Evolutionary conservation across 495 filamentous ascomycete genomes (phyloP).

Genomic region (Lepidopterella palustris): DNA sequence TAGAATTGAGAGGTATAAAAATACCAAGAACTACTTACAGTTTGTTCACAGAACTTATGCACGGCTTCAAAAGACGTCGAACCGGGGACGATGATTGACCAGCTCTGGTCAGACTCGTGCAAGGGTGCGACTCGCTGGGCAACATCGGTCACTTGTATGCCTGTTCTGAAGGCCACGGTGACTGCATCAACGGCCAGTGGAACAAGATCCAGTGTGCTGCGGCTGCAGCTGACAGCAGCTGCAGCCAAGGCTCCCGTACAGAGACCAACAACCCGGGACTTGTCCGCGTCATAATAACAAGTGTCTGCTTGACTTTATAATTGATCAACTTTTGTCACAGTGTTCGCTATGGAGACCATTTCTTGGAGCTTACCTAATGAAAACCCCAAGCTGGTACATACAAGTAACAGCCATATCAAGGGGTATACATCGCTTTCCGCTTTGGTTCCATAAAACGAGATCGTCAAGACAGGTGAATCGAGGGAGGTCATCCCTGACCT

Average conservation of each 20-base stretch:
- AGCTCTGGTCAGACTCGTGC: slow-evolving; percentile 35
- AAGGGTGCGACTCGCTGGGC: neutral
- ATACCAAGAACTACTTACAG: slow-evolving; percentile 36
- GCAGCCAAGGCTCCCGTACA: neutral
- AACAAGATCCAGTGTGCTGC: neutral
- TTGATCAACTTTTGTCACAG: neutral
- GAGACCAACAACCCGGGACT: neutral
- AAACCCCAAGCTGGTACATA: slow-evolving; percentile 34
- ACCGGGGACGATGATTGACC: slow-evolving; percentile 47
- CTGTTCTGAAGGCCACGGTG: neutral
- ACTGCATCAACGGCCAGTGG: neutral
- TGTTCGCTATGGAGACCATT: too few species aligned
- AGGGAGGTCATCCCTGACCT: slow-evolving; percentile 27
- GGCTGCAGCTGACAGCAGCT: neutral
- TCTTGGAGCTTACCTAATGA: slow-evolving; percentile 32
- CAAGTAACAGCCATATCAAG: slow-evolving; percentile 35
- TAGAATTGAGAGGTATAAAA: neutral
- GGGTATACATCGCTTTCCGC: slow-evolving; percentile 23
- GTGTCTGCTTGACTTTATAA: neutral
- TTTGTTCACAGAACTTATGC: too few species aligned
- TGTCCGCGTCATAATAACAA: neutral
- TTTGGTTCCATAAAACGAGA: slow-evolving; percentile 20
- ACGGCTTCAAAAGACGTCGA: too few species aligned
- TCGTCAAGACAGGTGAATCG: slow-evolving; percentile 31
- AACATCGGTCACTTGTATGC: neutral